Percentiles rank a stretch among this genome's conserved stretches.
Evolutionary conservation across 352 stramenopile genomes (phyloP).

Genomic region (Globisporangium irregulare): DNA sequence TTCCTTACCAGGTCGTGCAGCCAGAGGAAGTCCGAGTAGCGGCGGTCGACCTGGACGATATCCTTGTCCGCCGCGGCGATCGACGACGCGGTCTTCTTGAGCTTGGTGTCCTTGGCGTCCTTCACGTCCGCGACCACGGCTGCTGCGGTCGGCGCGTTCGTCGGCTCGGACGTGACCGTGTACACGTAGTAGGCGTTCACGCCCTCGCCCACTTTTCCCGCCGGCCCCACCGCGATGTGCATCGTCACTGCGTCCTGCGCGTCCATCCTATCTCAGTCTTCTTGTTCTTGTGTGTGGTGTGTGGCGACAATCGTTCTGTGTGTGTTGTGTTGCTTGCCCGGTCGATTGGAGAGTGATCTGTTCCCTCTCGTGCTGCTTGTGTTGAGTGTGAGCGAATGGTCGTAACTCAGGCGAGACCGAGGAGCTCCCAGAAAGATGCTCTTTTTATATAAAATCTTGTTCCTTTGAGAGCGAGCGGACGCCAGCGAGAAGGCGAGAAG

Average conservation of each 20-base stretch:
- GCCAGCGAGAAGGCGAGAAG: not conserved
- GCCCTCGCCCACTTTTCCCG: constrained; percentile 77
- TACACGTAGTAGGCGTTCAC: constrained; percentile 86
- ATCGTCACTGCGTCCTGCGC: constrained; percentile 17
- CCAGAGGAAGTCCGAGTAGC: constrained; percentile 87
- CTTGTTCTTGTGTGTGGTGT: constrained; percentile 5
- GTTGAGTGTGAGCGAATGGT: constrained; percentile 1
- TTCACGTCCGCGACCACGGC: constrained; percentile 10
- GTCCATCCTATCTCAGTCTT: constrained; percentile 6
- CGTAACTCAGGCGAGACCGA: not conserved
- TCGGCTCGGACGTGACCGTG: constrained; percentile 64
- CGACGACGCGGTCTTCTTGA: constrained; percentile 4
- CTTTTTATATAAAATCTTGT: constrained; percentile 14
- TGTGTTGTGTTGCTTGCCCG: not conserved
- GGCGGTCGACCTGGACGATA: constrained; percentile 56
- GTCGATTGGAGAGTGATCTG: constrained; percentile 4
- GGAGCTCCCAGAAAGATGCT: not conserved
- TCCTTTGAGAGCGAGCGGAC: constrained; percentile 6
- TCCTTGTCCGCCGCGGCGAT: constrained; percentile 4
- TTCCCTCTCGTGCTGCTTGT: not conserved
- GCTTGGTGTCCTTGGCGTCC: not conserved
- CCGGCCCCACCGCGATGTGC: constrained; percentile 59
- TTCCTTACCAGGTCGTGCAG: constrained; percentile 54
- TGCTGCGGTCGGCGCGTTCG: constrained; percentile 8
- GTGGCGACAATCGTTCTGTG: not conserved